Evolutionary conservation across 164 flowering plant genomes (phyloP).

Genomic region (Nymphaea thermarum): DNA sequence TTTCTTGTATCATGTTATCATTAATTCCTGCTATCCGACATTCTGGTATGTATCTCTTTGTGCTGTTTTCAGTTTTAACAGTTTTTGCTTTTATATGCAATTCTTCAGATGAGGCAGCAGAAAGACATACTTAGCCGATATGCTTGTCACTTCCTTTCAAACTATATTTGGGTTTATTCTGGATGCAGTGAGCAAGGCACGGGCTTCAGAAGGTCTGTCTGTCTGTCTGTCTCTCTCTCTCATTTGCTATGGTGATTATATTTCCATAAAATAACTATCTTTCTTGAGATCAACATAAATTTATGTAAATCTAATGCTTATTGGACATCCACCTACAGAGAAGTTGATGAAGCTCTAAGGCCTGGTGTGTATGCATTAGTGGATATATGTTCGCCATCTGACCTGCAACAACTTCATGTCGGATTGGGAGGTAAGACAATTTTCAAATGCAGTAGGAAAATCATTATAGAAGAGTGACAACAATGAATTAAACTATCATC

Average conservation of each 20-base stretch:
- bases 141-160: conserved; percentile 45
- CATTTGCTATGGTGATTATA: too few relatives aligned
- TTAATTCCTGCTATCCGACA: too few relatives aligned
- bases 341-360: conserved; percentile 76
- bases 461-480: background rate
- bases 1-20: too few relatives aligned
- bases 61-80: too few relatives aligned
- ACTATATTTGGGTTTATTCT: conserved; percentile 63
- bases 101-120: conserved; percentile 70
- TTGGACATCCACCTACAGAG: conserved; percentile 28
- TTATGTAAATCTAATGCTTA: too few relatives aligned
- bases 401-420: conserved; percentile 80
- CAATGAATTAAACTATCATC: too few relatives aligned
- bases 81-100: too few relatives aligned
- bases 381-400: conserved; percentile 51
- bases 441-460: background rate
- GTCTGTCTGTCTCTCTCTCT: background rate
- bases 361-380: conserved; percentile 87
- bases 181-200: conserved; percentile 58
- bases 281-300: too few relatives aligned
- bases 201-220: conserved; percentile 64
- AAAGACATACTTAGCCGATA: conserved; percentile 44
- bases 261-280: too few relatives aligned
- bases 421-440: conserved; percentile 57
- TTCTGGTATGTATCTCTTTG: too few relatives aligned